Conservation (phyloP, 805 yeast genomes). For the Metschnikowia matae region DNA sequence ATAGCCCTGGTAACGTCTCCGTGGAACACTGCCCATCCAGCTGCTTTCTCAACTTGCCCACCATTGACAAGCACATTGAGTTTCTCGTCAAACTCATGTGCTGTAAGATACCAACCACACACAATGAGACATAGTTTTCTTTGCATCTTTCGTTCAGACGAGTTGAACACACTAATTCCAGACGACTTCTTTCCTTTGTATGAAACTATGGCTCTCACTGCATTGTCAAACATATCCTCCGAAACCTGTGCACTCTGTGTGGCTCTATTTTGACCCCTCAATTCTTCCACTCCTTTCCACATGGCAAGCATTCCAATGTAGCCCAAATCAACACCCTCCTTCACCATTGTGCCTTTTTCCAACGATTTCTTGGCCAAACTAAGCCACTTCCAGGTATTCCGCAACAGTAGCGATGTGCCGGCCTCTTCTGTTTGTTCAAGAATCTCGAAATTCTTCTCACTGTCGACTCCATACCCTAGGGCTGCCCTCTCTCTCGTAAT, state of each 20-base stretch:
- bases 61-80: slow-evolving; percentile 50
- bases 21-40: slow-evolving; percentile 96
- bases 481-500: slow-evolving; percentile 69
- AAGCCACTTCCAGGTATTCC: slow-evolving; percentile 92
- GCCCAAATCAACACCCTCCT: slow-evolving; percentile 72
- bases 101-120: slow-evolving; percentile 86
- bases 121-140: slow-evolving; percentile 76
- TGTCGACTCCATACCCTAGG: slow-evolving; percentile 68
- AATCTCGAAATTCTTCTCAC: slow-evolving; percentile 57
- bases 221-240: slow-evolving; percentile 44
- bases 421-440: slow-evolving; percentile 49
- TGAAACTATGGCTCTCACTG: slow-evolving; percentile 49
- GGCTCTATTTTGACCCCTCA: slow-evolving; percentile 45
- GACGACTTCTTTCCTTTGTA: slow-evolving; percentile 47
- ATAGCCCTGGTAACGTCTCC: slow-evolving; percentile 83
- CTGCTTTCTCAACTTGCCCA: slow-evolving; percentile 81
- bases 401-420: slow-evolving; percentile 48
- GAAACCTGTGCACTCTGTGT: slow-evolving; percentile 11
- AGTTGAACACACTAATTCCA: slow-evolving; percentile 40
- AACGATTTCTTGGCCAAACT: slow-evolving; percentile 64
- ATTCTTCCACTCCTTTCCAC: slow-evolving; percentile 71
- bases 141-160: slow-evolving; percentile 54
- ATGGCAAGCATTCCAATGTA: slow-evolving; percentile 85
- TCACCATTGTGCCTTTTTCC: slow-evolving; percentile 60
- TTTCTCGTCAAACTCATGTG: slow-evolving; percentile 68